Base-by-base conservation (phyloP, 2,329 filamentous ascomycete genomes). In the Emmonsia crescens region DNA sequence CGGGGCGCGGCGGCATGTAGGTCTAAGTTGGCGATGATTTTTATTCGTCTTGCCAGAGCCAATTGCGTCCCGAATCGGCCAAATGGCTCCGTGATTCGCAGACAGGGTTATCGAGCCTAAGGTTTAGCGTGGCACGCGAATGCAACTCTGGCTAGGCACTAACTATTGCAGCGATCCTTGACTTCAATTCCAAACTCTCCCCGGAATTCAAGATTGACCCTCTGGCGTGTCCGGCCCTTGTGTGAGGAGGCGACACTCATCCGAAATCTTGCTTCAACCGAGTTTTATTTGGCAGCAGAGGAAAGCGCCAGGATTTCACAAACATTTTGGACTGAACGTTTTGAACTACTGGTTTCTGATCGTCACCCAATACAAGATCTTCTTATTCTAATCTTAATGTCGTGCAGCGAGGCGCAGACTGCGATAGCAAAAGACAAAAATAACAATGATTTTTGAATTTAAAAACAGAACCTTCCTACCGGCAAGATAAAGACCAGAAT, bases 41-140 rank as follows among this genome's bases (percentile, higher is more conserved):
- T 36, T 21, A 55, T 60, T 60, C 24, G 59, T 24, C 12, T n/a
- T 46, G 21, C 27, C 5, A 24, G 24, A 57, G 49, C 63, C 63
- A 64, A 59, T 63, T 59, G 62, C 21, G n/a, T 36, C 24, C 16
- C 38, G 48, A 57, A 61, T 57, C 42, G 49, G 59, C 36, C 31
- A 49, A 62, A 61, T 24, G 52, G 49, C 42, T 24, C 21, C 16
- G 29, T 64, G 63, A 64, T 64, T 64, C 59, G 63, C 52, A 61
- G 58, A 57, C 40, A 57, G 24, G 60, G 56, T 49, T 42, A 12
- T 38, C 9, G 3, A 51, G 44, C 16, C 21, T 59, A 40, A 51
- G 33, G 52, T n/a, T 59, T 59, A 51, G 57, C 29, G 57, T 19
- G 44, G 31, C 57, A 42, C 27, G 16, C 33, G 24, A 31, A 48